Evolutionary conservation across 371 early-diverging fungal species (phyloP), one percentile per base, ranked within the genome.

Genomic region (Chytridium lagenaria): DNA sequence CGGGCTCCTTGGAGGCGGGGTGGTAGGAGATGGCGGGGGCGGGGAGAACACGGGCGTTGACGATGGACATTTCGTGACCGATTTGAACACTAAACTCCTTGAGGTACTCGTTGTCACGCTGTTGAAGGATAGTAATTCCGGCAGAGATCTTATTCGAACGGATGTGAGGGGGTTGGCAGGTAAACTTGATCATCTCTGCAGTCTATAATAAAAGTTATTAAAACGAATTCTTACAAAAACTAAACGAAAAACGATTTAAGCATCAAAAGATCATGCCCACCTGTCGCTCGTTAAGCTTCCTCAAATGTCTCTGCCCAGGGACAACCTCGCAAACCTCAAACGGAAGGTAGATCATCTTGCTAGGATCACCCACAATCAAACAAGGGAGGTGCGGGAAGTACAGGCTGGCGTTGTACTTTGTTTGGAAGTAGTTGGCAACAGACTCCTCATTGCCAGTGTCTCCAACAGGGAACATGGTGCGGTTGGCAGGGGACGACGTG

Each of bases 1-100:
- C 80, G 38, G 91, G 84, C 28, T 92, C 0, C 38, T 23, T 26
- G 34, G 88, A 87, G 0, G 77, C 78, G 0, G 79, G 78, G n/a
- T 51, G 0, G 23, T 30, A 28, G 55, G 23, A 68, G 65, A 97
- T 79, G 38, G 78, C 86, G 2, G 96, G 95, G 1, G 90, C 76
- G 0, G 86, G 87, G 19, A 96, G 79, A 15, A 92, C 79, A 38
- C 94, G 92, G 22, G 91, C 92, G 28, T 83, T 77, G 30, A 88
- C 77, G 23, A 71, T 71, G 22, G 85, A 71, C 75, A 90, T 81
- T 38, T 88, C 79, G 30, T 75, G 77, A 37, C 83, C 78, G 64
- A 95, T 5, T 10, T 44, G 26, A 23, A 74, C 57, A 50, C 69
- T 63, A 64, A 68, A 74, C 22, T 26, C 69, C n/a, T 63, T 65